phyloP scores from a whole-genome alignment of 2,329 filamentous ascomycete genomes.

The Penicillium sp. region DNA sequence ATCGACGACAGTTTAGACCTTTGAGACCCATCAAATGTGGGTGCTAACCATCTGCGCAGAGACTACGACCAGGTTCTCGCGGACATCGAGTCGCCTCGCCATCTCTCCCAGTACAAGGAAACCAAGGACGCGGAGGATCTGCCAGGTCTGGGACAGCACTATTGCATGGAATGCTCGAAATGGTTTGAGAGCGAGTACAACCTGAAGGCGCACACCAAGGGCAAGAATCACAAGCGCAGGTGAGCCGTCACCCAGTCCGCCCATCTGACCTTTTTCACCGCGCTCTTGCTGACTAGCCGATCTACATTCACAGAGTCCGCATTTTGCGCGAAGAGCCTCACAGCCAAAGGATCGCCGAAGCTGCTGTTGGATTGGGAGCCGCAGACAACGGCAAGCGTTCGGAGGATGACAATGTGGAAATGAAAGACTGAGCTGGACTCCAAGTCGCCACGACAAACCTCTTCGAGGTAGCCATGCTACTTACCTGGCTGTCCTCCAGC shows the following conservation, averaged over 20 bases:
- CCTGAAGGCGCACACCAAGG: constrained; percentile 73
- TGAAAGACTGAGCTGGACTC: constrained; percentile 42
- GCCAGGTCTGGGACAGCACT: constrained; percentile 80
- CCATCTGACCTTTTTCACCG: constrained; percentile 11
- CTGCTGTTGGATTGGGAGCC: constrained; percentile 68
- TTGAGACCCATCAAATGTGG: neutral
- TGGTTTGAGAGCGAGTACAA: constrained; percentile 90
- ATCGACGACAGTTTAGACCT: neutral
- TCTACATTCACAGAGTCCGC: constrained; percentile 64
- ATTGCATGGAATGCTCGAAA: constrained; percentile 92
- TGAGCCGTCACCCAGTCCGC: constrained; percentile 41
- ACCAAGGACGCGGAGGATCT: constrained; percentile 83
- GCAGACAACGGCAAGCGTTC: constrained; percentile 66
- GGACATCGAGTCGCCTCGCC: constrained; percentile 76
- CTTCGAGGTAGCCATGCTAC: neutral
- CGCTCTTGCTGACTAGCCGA: constrained; percentile 16
- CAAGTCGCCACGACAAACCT: constrained; percentile 4
- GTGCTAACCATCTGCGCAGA: constrained; percentile 55
- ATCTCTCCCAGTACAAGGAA: constrained; percentile 77
- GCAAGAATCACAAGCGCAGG: constrained; percentile 94
- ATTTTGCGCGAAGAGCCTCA: constrained; percentile 83
- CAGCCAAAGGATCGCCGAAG: constrained; percentile 82
- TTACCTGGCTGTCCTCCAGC: constrained; percentile 1
- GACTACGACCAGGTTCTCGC: constrained; percentile 91
- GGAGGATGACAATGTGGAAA: constrained; percentile 44